phyloP scores from a whole-genome alignment of 192 early-diverging fungal genomes.

The Entomortierella parvispora region DNA sequence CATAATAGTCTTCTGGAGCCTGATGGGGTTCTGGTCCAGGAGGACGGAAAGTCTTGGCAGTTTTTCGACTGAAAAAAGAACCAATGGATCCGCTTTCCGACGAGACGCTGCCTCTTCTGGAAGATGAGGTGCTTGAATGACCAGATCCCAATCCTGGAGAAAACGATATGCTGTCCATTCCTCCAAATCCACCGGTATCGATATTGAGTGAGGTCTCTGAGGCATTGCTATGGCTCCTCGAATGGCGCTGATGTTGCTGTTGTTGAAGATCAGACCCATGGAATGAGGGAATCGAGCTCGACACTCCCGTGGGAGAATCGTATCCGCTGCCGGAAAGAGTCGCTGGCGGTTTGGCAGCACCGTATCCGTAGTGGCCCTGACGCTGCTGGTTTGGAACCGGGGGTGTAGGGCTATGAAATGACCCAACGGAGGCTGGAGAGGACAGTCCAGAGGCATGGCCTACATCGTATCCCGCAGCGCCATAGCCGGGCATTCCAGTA shows the following conservation, averaged over 20 bases:
- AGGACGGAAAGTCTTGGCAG: conserved; percentile 27
- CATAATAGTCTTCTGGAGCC: conserved; percentile 23
- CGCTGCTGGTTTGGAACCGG: conserved; percentile 20
- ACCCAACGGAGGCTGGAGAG: conserved; percentile 14
- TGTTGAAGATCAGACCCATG: conserved; percentile 7
- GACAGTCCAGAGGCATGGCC: conserved; percentile 23
- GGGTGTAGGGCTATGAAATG: conserved; percentile 21
- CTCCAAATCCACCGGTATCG: conserved; percentile 14
- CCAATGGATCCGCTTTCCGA: conserved; percentile 21
- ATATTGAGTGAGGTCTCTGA: conserved; percentile 48
- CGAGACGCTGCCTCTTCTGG: conserved; percentile 29
- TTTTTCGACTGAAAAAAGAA: conserved; percentile 38
- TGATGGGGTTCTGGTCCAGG: conserved; percentile 23
- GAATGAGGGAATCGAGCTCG: conserved; percentile 24
- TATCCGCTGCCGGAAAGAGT: conserved; percentile 4
- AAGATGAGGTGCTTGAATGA: conserved; percentile 20
- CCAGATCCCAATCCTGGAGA: conserved; percentile 22
- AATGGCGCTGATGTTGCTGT: conserved; percentile 10
- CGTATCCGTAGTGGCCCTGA: conserved; percentile 13
- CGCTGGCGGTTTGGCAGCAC: conserved; percentile 1
- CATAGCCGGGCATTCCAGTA: conserved; percentile 6
- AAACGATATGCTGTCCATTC: conserved; percentile 13
- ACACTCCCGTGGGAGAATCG: conserved; percentile 24
- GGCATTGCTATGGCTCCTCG: conserved; percentile 37
- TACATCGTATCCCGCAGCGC: conserved; percentile 25